Conservation (phyloP, 495 filamentous ascomycete species). For the Xylaria telfairii region DNA sequence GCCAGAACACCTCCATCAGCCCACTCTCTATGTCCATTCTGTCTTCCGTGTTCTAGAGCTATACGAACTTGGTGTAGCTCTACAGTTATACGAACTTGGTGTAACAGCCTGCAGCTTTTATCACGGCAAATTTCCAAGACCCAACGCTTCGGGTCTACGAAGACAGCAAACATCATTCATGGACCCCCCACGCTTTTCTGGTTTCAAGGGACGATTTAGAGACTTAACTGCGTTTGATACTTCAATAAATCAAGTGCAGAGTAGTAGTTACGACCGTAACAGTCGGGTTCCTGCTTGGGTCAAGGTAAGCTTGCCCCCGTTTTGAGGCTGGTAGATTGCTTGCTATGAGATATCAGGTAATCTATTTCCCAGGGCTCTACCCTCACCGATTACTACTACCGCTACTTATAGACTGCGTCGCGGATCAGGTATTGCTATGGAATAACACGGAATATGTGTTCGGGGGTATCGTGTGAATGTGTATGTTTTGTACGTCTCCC, state of each 20-base stretch:
- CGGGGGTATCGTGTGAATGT: neutral
- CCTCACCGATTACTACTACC: neutral
- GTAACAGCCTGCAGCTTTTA: neutral
- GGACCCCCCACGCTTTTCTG: neutral
- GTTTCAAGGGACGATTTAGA: neutral
- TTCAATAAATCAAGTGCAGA: neutral
- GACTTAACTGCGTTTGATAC: neutral
- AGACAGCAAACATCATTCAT: neutral
- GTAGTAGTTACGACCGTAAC: neutral
- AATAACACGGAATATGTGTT: neutral
- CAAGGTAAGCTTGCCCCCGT: neutral
- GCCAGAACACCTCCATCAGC: neutral
- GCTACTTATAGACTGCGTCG: too few species aligned
- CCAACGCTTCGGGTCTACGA: neutral
- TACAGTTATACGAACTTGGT: neutral
- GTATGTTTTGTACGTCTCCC: neutral
- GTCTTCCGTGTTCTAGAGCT: neutral
- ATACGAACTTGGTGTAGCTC: neutral
- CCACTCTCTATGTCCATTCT: neutral
- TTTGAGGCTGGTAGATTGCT: neutral
- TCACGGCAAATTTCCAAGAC: neutral
- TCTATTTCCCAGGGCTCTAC: neutral
- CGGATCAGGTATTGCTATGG: neutral
- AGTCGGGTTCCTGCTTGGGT: neutral
- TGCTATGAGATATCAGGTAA: neutral